Evolutionary conservation across 1,284 basidiomycete species (phyloP), one percentile per base, ranked within the genome.

Genomic region (Sanghuangporus weigelae): DNA sequence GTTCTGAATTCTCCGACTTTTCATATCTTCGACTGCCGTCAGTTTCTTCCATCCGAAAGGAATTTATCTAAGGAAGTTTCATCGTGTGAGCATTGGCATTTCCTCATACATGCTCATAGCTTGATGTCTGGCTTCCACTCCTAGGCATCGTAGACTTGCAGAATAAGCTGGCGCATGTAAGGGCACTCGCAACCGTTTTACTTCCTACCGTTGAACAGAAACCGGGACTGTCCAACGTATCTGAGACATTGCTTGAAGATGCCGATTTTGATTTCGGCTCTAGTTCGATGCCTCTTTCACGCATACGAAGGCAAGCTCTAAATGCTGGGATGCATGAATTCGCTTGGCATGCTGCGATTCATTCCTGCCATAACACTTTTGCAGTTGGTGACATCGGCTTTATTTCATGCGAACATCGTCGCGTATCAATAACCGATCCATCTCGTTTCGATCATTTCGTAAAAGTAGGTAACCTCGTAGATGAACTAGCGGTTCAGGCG

Each of bases 331-430:
- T 68, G 3, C 80, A 81, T 62, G 72, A 76, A n/a, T 75, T 78
- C 57, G 71, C 74, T 4, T 84, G 82, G 77, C 69, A 71, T 40
- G 74, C 77, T 65, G 76, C 71, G 57, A 75, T 80, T 35, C 75
- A 75, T 7, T 71, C 76, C 6, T 73, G 74, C 62, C 74, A 76
- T 60, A 48, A 53, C 14, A 14, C n/a, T 16, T 80, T 79, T 60
- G 59, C 67, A 2, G 74, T 79, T 23, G 82, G 81, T 1, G 82
- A 84, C 63, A 67, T 81, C 21, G 81, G 81, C 8, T 82, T 80
- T 62, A 69, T 83, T 40, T 75, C 76, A 0, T 62, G 66, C 1
- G 74, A 72, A 11, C 39, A 36, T 48, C 21, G 23, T 12, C n/a
- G 38, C 14, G 31, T 58, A 7, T 42, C 16, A 14, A 26, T 63